Evolutionary conservation across 2,329 filamentous ascomycete genomes (phyloP), one percentile per base, ranked within the genome.

Genomic region (Sarocladium oryzae): DNA sequence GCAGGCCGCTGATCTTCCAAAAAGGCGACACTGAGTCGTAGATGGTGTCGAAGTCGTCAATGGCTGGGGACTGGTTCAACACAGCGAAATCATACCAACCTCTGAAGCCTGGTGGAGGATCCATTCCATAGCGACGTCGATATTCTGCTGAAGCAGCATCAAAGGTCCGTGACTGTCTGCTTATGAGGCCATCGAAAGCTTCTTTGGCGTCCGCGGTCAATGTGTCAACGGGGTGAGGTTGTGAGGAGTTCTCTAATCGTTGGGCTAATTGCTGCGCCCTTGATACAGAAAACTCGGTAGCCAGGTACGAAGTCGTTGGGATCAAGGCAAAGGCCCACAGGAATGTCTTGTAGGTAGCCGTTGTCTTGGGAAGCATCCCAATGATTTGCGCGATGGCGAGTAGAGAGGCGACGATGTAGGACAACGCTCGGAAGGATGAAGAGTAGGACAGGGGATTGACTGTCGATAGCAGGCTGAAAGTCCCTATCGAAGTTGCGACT

Each of bases 41-140:
- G 2, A 79, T 73, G 1, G 57, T 63, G 49, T 75, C 69, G 41
- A 72, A 75, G 16, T 75, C 68, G 53, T 75, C 72, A 51, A 75
- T 72, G 26, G 74, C 62, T 4, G 63, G 62, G 1, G 70, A 72
- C 5, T 65, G 46, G 15, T 69, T 57, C 5, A 53, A 57, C 3
- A 58, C 50, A 6, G 71, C 72, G 48, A 66, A 73, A 7, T 63
- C 56, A 37, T 63, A 70, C 73, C 72, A 76, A 11, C 55, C 57
- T 3, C 67, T 58, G 37, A 76, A 75, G 0, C 73, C 73, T 0
- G 62, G 61, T 1, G 73, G 73, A 1, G 71, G 72, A 2, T 68
- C 60, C 3, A 64, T 59, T 0, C 56, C 55, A 53, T 75, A 74
- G 4, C 71, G 63, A 4, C 64, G 65, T 13, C 55, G 59, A 50